phyloP scores from a whole-genome alignment of 108 stramenopile species.

The Nannochloropsis gaditana region DNA sequence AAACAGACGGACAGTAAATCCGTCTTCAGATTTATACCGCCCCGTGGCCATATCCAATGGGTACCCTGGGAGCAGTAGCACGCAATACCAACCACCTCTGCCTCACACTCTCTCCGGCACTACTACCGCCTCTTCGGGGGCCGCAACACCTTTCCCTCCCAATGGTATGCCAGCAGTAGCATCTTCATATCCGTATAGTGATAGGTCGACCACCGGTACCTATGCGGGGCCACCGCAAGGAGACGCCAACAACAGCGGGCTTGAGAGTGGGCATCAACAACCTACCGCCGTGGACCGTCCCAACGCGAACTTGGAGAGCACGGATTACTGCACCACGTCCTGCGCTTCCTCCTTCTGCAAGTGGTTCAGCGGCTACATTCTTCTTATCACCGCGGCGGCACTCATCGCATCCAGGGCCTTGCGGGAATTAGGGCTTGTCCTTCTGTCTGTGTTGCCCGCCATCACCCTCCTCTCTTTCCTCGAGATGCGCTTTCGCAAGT shows the following conservation, averaged over 20 bases:
- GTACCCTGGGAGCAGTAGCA: background rate
- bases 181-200: background rate
- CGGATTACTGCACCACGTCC: background rate
- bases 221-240: background rate
- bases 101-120: background rate
- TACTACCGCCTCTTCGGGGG: background rate
- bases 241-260: background rate
- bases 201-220: background rate
- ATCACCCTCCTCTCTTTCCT: slow-evolving; percentile 1
- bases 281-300: background rate
- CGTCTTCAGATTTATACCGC: background rate
- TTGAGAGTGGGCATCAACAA: background rate
- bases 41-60: background rate
- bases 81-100: slow-evolving; percentile 7
- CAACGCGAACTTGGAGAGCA: background rate
- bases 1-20: too few species aligned
- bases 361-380: background rate
- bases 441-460: slow-evolving; percentile 13
- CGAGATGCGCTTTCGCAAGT: background rate
- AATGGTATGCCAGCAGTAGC: background rate
- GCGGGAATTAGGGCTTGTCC: background rate
- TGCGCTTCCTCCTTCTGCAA: background rate
- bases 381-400: background rate
- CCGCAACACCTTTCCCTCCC: background rate
- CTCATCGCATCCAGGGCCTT: background rate